phyloP scores from a whole-genome alignment of 305 asterid species.

The Andrographis paniculata region DNA sequence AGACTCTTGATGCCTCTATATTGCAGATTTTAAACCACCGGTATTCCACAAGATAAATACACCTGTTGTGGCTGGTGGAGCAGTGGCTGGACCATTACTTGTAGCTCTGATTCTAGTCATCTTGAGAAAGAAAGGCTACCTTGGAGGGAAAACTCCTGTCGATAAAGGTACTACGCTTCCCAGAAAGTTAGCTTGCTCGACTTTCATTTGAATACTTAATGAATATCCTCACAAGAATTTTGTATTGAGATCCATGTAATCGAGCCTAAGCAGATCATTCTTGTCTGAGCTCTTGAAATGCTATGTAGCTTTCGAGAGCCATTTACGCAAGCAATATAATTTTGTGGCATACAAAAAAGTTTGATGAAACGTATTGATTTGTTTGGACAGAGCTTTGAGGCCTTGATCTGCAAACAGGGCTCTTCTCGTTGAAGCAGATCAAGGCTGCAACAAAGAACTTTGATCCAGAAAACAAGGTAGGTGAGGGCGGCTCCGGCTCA shows the following conservation, averaged over 20 bases:
- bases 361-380: conserved; percentile 14
- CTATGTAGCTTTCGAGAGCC: too few relatives aligned
- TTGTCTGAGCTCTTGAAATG: too few relatives aligned
- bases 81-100: conserved; percentile 44
- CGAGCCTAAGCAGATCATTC: too few relatives aligned
- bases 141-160: conserved; percentile 39
- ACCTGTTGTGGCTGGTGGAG: conserved; percentile 35
- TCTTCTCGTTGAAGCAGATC: conserved; percentile 70
- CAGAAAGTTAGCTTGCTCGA: conserved; percentile 1
- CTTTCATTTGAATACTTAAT: background rate
- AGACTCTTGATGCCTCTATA: conserved; percentile 1
- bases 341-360: too few relatives aligned
- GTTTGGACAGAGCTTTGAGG: conserved; percentile 61
- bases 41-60: conserved; percentile 30
- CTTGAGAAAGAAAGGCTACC: conserved; percentile 36
- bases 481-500: conserved; percentile 95
- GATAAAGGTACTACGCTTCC: conserved; percentile 44
- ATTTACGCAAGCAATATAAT: too few relatives aligned
- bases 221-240: too few relatives aligned
- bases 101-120: conserved; percentile 38
- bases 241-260: too few relatives aligned
- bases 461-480: conserved; percentile 79
- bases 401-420: conserved; percentile 80
- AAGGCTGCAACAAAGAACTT: conserved; percentile 82
- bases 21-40: conserved; percentile 76